These are phyloP conservation scores for Crassisporium funariophilum DNA, from an alignment of 768 basidiomycete species.

Conservation along the genomic window DNA sequence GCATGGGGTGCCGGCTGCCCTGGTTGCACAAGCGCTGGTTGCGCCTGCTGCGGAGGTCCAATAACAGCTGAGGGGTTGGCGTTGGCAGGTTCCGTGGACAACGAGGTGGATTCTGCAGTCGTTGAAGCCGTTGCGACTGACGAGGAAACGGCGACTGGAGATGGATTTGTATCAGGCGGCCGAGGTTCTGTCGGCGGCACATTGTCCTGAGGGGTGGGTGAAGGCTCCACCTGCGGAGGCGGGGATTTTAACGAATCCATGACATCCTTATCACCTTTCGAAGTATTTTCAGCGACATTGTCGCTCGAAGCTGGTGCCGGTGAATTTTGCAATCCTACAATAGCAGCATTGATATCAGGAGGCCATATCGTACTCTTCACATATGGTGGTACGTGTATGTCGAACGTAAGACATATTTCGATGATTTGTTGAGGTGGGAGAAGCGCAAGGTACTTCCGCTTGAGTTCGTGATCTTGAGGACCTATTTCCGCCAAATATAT, in stretches of 20 bases:
- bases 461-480: slow-evolving; percentile 60
- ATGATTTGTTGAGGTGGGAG: slow-evolving; percentile 73
- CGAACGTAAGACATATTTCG: slow-evolving; percentile 75
- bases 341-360: slow-evolving; percentile 63
- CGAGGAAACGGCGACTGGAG: slow-evolving; percentile 13
- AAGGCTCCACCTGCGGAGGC: slow-evolving; percentile 3
- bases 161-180: slow-evolving; percentile 22
- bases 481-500: slow-evolving; percentile 26
- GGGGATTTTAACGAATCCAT: slow-evolving; percentile 30
- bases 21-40: too few species aligned
- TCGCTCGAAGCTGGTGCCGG: slow-evolving; percentile 20
- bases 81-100: slow-evolving; percentile 20
- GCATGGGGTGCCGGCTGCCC: not conserved
- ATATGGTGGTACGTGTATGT: slow-evolving; percentile 66
- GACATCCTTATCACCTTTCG: slow-evolving; percentile 21
- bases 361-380: slow-evolving; percentile 75
- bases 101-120: slow-evolving; percentile 15
- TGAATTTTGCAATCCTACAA: slow-evolving; percentile 50
- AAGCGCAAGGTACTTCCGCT: slow-evolving; percentile 69
- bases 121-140: slow-evolving; percentile 9
- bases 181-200: slow-evolving; percentile 22
- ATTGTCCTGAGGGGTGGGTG: slow-evolving; percentile 16
- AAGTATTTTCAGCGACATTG: slow-evolving; percentile 20
- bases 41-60: not conserved
- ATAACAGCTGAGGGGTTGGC: slow-evolving; percentile 14